Evolutionary conservation across 2,329 filamentous ascomycete species (phyloP).

Genomic region (Arachnomyces sp.): DNA sequence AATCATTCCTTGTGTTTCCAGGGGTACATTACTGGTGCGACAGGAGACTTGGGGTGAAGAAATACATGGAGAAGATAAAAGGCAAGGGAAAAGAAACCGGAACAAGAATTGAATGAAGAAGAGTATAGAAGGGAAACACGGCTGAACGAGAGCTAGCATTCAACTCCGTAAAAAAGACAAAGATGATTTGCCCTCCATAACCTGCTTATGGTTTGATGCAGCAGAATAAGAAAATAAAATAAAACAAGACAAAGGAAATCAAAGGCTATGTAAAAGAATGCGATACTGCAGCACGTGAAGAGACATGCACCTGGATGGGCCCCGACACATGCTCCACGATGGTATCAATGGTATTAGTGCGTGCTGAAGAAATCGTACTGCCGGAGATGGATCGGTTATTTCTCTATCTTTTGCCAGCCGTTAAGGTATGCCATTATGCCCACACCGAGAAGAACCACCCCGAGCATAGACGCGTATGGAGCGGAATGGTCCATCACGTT

Average conservation of each 20-base stretch:
- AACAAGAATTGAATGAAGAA: slow-evolving; percentile 1
- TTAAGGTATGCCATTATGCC: slow-evolving; percentile 83
- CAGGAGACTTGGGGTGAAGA: background rate
- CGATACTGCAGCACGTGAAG: slow-evolving; percentile 1
- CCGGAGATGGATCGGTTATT: slow-evolving; percentile 21
- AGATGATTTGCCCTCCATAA: too few relatives aligned
- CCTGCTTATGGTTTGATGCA: slow-evolving; percentile 1
- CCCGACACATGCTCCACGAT: slow-evolving; percentile 1
- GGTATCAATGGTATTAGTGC: too few relatives aligned
- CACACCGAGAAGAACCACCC: slow-evolving; percentile 73
- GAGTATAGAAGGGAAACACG: background rate
- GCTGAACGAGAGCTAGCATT: too few relatives aligned
- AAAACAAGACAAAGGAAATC: slow-evolving; percentile 3
- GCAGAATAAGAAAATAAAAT: slow-evolving; percentile 1
- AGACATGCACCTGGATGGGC: slow-evolving; percentile 5
- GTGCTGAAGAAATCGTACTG: too few relatives aligned
- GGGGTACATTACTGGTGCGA: slow-evolving; percentile 7
- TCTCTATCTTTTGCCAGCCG: slow-evolving; percentile 61
- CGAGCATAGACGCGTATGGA: slow-evolving; percentile 74
- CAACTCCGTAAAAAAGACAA: too few relatives aligned
- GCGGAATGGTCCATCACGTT: slow-evolving; percentile 48
- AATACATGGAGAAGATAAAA: slow-evolving; percentile 2
- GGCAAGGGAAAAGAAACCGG: slow-evolving; percentile 4
- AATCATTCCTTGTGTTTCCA: slow-evolving; percentile 9
- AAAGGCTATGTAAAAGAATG: slow-evolving; percentile 5